Conservation (phyloP, 768 basidiomycete genomes). For the Suillus subalutaceus region DNA sequence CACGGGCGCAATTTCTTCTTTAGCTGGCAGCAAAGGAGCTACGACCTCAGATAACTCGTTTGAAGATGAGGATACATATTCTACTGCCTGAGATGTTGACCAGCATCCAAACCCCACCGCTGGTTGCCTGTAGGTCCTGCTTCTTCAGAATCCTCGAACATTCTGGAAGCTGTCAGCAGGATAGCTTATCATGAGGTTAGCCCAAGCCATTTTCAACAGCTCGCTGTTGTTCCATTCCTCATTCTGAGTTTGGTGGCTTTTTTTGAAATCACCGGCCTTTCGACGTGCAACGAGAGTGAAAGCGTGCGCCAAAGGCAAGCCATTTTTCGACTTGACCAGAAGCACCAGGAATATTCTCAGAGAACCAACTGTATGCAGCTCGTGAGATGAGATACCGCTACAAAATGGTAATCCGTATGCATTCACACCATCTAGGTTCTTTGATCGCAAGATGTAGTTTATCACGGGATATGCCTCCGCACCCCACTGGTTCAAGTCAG, state of each 20-base stretch:
- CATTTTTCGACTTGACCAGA: not conserved
- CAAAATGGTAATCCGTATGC: too few species aligned
- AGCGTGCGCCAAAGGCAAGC: not conserved
- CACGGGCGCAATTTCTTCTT: too few species aligned
- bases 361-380: not conserved
- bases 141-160: not conserved
- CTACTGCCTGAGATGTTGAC: not conserved
- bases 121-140: not conserved
- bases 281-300: not conserved
- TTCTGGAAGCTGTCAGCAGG: not conserved
- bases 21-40: too few species aligned
- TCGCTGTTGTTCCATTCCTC: not conserved
- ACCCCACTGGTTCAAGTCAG: not conserved
- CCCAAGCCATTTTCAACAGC: not conserved
- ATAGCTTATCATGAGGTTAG: not conserved
- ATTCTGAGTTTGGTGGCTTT: not conserved
- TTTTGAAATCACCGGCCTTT: not conserved
- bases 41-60: too few species aligned
- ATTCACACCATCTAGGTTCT: too few species aligned
- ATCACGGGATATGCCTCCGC: not conserved
- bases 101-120: not conserved
- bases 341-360: not conserved
- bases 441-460: not conserved
- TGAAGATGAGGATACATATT: not conserved
- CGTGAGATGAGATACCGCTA: not conserved